Base-by-base conservation (phyloP, 768 basidiomycete genomes). In the Calocybe gangraenosa region DNA sequence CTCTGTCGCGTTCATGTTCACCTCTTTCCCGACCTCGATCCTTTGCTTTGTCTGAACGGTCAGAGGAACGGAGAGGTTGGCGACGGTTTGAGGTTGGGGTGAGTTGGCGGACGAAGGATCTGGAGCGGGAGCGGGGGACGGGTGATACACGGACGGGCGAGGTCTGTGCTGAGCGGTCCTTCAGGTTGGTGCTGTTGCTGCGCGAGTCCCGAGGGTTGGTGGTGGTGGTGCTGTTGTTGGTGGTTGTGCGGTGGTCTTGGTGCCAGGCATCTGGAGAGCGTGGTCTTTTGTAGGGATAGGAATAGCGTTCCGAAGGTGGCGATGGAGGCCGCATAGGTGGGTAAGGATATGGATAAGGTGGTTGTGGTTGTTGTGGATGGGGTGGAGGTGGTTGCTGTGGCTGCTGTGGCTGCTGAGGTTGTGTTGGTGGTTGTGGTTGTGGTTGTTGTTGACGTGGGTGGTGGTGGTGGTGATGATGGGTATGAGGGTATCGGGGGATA, bases 91-190 rank as follows among this genome's bases (percentile, higher is more conserved):
- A 34, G 0, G 43, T 41, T 0, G 50, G 51, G 0, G 51, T 52
- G 15, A 52, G 22, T 8, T 23, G 25, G 5, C 51, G 38, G 2
- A 52, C 6, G 18, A 25, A 52, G 0, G 47, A 30, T 7, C 51
- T 20, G 0, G 51, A 42, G 1, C 30, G 38, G 0, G 39, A 20
- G 2, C 35, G 25, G 1, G 44, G 44, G 7, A 52, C 1, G 2
- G 51, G 43, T 20, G 47, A 44, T 3, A 52, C 43, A 7, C 51
- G 47, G 0, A 46, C 47, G 7, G 51, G 51, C 1, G 47, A 48
- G 1, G 51, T 52, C 20, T 52, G 51, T 0, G 46, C 37, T 3
- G 47, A 45, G 2, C 51, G 39, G 11, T 42, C 1, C 31, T 17
- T 10, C 17, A 21, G 2, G 20, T 1, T 1, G 7, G 17, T 37